Base-by-base conservation (phyloP, 305 asterid genomes). In the Rubia tinctorum region DNA sequence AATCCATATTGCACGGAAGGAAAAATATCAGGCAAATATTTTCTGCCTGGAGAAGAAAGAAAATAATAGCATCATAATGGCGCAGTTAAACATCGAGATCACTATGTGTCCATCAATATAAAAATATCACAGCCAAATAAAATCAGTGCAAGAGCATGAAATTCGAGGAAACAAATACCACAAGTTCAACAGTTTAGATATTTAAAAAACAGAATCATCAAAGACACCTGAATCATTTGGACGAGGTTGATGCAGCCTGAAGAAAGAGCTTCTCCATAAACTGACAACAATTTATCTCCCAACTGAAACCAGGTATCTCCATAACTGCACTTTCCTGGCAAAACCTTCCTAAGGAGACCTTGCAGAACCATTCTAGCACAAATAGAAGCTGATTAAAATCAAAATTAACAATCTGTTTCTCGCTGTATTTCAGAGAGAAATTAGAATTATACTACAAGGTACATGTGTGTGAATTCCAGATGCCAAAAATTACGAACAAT, bases 171-270 rank as follows among this genome's bases (percentile, higher is more conserved):
- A 62, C 45, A 65, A 65, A 65, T 20, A 40, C 34, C 37, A 75
- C 43, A 43, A 13, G 44, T 42, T 47, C 6, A 40, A 49, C 69
- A 62, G 27, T 37, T 71, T 72, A 66, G 67, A 69, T 43, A 15
- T 44, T 47, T 53, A 60, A 22, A 61, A 61, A 63, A 51, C 68
- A 72, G 78, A 87, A 87, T 76, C 81, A 80, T 81, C 79, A 79
- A 76, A 73, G 73, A 77, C 81, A 95, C 99, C 99, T 95, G 98
- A 82, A 95, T 90, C 90, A 92, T 87, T 84, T 84, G 96, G 77
- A 86, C 90, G 75, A 95, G 95, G 75, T 80, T 89, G 73, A 83
- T 82, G 82, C 96, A 89, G 69, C 78, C 79, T 74, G 99, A 90
- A 73, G 98, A 89, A 80, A 92, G 87, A 60, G 92, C 90, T 84